These are phyloP conservation scores for Panaeolus papilionaceus DNA, from an alignment of 768 basidiomycete genomes.

Conservation along the genomic window DNA sequence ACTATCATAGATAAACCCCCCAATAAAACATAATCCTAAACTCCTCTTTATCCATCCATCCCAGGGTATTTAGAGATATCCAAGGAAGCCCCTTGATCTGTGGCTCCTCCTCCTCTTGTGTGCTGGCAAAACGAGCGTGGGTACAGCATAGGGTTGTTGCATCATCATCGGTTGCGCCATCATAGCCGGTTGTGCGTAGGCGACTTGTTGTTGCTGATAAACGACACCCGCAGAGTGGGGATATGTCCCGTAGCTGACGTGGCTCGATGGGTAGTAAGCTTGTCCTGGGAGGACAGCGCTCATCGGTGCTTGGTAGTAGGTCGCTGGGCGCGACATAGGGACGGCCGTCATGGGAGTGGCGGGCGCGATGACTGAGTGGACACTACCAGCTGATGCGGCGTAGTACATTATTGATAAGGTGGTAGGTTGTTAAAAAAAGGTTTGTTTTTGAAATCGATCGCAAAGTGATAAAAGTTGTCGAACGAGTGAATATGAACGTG, in stretches of 20 bases:
- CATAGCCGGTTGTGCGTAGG: constrained; percentile 21
- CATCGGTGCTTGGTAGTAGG: constrained; percentile 32
- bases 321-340: constrained; percentile 25
- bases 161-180: constrained; percentile 21
- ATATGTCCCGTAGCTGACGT: constrained; percentile 24
- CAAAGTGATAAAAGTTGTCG: constrained; percentile 18
- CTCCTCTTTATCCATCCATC: constrained; percentile 18
- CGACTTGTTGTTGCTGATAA: constrained; percentile 21
- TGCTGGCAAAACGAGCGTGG: constrained; percentile 28
- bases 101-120: constrained; percentile 19
- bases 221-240: constrained; percentile 27
- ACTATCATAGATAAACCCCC: constrained; percentile 19
- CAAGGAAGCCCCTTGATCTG: constrained; percentile 28
- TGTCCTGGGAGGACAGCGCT: constrained; percentile 34
- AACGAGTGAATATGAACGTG: constrained; percentile 11
- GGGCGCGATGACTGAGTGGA: constrained; percentile 30
- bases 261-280: constrained; percentile 35
- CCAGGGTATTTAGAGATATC: constrained; percentile 29
- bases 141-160: constrained; percentile 24
- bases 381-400: constrained; percentile 31
- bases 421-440: constrained; percentile 17
- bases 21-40: constrained; percentile 17
- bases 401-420: constrained; percentile 31
- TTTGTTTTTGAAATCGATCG: constrained; percentile 16
- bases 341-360: constrained; percentile 24